phyloP scores from a whole-genome alignment of 1,139 yeast genomes.

The Tardiomyces digboiensis region DNA sequence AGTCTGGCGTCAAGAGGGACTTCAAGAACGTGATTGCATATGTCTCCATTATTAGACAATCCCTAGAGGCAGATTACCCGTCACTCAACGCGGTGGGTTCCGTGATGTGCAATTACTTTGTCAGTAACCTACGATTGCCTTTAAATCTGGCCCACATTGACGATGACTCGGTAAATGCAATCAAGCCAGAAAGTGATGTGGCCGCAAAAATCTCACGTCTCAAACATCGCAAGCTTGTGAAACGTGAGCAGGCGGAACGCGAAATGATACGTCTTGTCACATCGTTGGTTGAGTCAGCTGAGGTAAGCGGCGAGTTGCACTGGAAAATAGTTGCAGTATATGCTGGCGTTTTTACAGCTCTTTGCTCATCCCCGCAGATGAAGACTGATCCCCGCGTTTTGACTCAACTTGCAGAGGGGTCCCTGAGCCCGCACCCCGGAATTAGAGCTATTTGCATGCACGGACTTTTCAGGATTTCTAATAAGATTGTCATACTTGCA shows the following conservation, averaged over 20 bases:
- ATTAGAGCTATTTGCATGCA: constrained; percentile 55
- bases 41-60: constrained; percentile 41
- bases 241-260: constrained; percentile 13
- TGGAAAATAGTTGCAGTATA: constrained; percentile 64
- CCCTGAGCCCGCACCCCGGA: constrained; percentile 65
- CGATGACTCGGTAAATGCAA: constrained; percentile 26
- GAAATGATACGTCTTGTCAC: constrained; percentile 11
- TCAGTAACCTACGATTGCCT: constrained; percentile 24
- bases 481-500: constrained; percentile 44
- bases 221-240: constrained; percentile 43
- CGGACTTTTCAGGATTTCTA: constrained; percentile 49
- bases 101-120: constrained; percentile 37
- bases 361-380: constrained; percentile 28
- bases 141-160: constrained; percentile 12
- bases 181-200: constrained; percentile 56
- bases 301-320: constrained; percentile 30
- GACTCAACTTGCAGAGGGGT: constrained; percentile 40
- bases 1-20: constrained; percentile 48
- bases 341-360: constrained; percentile 41
- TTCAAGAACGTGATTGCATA: constrained; percentile 41
- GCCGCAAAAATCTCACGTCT: constrained; percentile 41
- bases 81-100: constrained; percentile 20
- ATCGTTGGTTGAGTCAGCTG: constrained; percentile 5
- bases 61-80: constrained; percentile 51
- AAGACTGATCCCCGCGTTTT: constrained; percentile 37